Conservation (phyloP, 176 grass and related monocot species). For the Eleusine coracana region DNA sequence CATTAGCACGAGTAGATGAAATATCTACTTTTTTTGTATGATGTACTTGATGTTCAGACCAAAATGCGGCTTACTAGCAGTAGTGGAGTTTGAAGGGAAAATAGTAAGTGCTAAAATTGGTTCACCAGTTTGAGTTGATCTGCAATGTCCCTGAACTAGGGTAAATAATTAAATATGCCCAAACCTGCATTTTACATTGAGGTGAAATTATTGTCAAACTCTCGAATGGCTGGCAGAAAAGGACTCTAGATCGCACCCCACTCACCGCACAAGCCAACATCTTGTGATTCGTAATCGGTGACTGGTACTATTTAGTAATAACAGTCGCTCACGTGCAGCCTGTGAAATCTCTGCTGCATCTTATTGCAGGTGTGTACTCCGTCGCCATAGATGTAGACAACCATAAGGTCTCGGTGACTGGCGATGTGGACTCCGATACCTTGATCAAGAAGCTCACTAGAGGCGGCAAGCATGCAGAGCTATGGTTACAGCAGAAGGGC, state of each 20-base stretch:
- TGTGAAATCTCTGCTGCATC: constrained; percentile 40
- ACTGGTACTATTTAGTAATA: constrained; percentile 9
- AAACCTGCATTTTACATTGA: neutral
- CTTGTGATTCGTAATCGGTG: constrained; percentile 33
- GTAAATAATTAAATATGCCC: constrained; percentile 1
- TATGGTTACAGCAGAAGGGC: constrained; percentile 81
- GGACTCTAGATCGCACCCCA: constrained; percentile 13
- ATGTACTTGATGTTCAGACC: constrained; percentile 4
- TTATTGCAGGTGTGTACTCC: constrained; percentile 78
- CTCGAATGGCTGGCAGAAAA: constrained; percentile 21
- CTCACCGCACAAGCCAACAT: constrained; percentile 30
- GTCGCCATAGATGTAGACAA: constrained; percentile 86
- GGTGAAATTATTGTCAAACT: constrained; percentile 27
- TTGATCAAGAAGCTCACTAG: constrained; percentile 83
- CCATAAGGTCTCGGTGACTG: constrained; percentile 86
- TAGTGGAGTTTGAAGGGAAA: neutral
- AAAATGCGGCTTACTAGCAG: neutral
- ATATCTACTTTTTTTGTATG: constrained; percentile 32
- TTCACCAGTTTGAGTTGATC: neutral
- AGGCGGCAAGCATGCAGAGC: constrained; percentile 84
- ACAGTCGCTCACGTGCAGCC: constrained; percentile 42
- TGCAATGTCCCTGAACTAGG: constrained; percentile 9
- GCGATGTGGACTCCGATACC: constrained; percentile 63
- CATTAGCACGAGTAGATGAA: neutral
- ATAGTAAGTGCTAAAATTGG: neutral